A percentile compares a stretch with the other conserved stretches of the same genome.
These are phyloP conservation scores for Cenchrus purpureus DNA, from an alignment of 176 grass and related monocot species.

Conservation along the genomic window DNA sequence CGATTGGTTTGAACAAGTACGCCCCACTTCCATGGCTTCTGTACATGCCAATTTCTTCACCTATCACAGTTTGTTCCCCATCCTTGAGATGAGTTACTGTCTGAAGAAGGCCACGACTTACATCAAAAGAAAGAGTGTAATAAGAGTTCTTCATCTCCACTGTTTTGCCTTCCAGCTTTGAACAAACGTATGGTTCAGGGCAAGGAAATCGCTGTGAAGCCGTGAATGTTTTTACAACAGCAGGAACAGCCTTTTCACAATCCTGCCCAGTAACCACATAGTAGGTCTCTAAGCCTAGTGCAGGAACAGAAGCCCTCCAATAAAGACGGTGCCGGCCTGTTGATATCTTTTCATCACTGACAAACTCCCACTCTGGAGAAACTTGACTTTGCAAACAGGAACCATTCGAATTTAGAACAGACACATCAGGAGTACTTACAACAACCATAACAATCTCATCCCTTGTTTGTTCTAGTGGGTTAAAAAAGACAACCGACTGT, in stretches of 20 bases:
- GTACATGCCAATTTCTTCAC: constrained; percentile 96
- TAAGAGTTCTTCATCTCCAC: constrained; percentile 70
- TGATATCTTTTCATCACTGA: constrained; percentile 47
- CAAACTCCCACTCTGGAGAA: constrained; percentile 87
- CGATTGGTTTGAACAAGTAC: constrained; percentile 93
- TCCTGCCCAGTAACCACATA: constrained; percentile 61
- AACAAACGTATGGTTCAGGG: constrained; percentile 85
- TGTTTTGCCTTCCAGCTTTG: constrained; percentile 67
- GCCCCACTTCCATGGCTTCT: constrained; percentile 84
- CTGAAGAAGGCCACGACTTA: constrained; percentile 75
- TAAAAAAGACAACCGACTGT: constrained; percentile 74
- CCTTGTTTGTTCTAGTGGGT: constrained; percentile 89
- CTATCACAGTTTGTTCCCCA: constrained; percentile 61
- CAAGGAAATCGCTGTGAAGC: constrained; percentile 64
- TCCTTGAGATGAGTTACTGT: constrained; percentile 55
- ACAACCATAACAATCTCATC: constrained; percentile 94
- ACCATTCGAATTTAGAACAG: constrained; percentile 76
- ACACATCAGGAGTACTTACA: constrained; percentile 70
- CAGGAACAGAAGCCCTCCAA: constrained; percentile 93
- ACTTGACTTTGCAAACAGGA: constrained; percentile 95
- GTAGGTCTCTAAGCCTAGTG: constrained; percentile 91
- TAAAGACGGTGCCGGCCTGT: constrained; percentile 83
- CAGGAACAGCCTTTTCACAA: constrained; percentile 78
- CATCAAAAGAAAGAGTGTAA: constrained; percentile 82
- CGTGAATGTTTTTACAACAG: constrained; percentile 64